Base-by-base conservation (phyloP, 495 filamentous ascomycete species). In the Tuber borchii region DNA sequence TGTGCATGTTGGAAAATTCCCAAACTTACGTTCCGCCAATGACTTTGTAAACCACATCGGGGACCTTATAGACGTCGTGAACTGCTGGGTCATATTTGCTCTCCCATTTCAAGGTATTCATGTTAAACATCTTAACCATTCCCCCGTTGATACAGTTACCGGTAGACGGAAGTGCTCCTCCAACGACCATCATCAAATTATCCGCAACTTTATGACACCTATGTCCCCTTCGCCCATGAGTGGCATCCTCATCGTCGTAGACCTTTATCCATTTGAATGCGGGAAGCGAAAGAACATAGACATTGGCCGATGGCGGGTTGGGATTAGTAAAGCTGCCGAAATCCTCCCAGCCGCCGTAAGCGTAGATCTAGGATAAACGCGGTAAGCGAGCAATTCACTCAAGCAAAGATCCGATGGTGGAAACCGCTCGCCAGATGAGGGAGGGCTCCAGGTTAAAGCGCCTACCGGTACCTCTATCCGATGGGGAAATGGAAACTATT, bases 201-300 rank as follows among this genome's bases (percentile, higher is more conserved):
- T 91, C 90, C 76, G 92, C 92, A 1, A 90, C 87, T 82, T 86
- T 89, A 48, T 90, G 84, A 77, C 91, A 93, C 79, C 87, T 86
- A 79, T 93, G 91, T 1, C 87, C 87, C 31, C 86, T 88, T 46
- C 91, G 88, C 17, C 84, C 89, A 74, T 89, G 88, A 17, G 71
- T 78, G 5, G 71, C 68, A 0, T 74, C 84, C 46, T 70, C 71
- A 6, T 90, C 88, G 0, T 82, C 83, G 45, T 87, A 86, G 19
- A 90, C 86, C 78, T 89, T 88, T 48, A 88, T 88, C 92, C 92
- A 95, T n/a, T 84, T 88, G 83, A 95, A 94, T 0, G 91, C 89
- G 0, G 93, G 92, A 22, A 94, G 82, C 0, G 91, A 92, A 40
- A 95, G 81, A 19, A 93, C 87, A 83, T 91, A 93, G 20, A 94